Percentiles rank a stretch among this genome's conserved stretches.
Conservation (phyloP, 2,329 filamentous ascomycete genomes). For the Aspergillus caelatus region DNA sequence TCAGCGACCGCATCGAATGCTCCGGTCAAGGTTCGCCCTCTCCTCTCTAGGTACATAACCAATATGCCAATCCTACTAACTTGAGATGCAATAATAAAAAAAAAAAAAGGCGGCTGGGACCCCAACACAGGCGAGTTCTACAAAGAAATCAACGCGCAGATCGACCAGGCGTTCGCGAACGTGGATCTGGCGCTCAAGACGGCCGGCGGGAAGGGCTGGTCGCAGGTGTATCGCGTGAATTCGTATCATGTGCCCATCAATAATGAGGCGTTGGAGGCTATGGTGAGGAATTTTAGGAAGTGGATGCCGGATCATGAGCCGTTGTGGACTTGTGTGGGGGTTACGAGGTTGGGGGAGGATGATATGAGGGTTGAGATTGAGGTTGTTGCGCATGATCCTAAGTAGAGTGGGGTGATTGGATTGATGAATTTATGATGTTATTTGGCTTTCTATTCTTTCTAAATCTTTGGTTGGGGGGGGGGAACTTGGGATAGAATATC, state of each 20-base stretch:
- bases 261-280: slow-evolving; percentile 40
- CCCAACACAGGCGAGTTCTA: slow-evolving; percentile 25
- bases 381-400: slow-evolving; percentile 51
- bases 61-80: neutral
- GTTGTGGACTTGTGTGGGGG: slow-evolving; percentile 58
- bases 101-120: slow-evolving; percentile 38
- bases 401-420: neutral
- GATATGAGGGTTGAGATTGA: slow-evolving; percentile 64
- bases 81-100: slow-evolving; percentile 12
- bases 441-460: neutral
- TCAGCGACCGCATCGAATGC: slow-evolving; percentile 53
- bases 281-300: slow-evolving; percentile 53
- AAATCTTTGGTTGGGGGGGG: too few species aligned
- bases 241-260: slow-evolving; percentile 51
- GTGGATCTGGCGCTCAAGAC: slow-evolving; percentile 55
- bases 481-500: too few species aligned
- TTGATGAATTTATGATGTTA: neutral
- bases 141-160: slow-evolving; percentile 48
- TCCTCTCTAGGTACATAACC: neutral
- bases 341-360: slow-evolving; percentile 50
- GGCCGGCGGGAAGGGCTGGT: slow-evolving; percentile 54
- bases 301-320: slow-evolving; percentile 58
- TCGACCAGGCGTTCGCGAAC: slow-evolving; percentile 60
- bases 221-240: slow-evolving; percentile 55
- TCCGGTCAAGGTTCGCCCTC: slow-evolving; percentile 27